These are phyloP conservation scores for Puccinia horiana DNA, from an alignment of 1,284 basidiomycete genomes.

Conservation along the genomic window DNA sequence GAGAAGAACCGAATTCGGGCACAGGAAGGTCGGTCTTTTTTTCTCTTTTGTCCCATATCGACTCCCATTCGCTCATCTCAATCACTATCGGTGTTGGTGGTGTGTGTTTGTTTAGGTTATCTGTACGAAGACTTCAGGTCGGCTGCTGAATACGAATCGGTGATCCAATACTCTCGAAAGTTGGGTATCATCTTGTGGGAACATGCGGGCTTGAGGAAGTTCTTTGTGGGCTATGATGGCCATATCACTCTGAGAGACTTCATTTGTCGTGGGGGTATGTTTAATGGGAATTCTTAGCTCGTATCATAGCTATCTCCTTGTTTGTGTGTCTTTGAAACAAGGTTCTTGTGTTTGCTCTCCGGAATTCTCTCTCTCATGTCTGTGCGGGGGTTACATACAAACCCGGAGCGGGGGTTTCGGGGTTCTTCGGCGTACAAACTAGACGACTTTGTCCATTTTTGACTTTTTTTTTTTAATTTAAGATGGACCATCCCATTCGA, in stretches of 20 bases:
- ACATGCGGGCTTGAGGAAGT: constrained; percentile 69
- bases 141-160: constrained; percentile 80
- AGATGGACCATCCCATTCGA: neutral
- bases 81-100: neutral
- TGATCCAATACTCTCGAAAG: constrained; percentile 79
- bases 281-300: constrained; percentile 30
- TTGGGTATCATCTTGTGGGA: constrained; percentile 76
- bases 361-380: no score
- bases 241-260: constrained; percentile 76
- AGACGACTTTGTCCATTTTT: no score
- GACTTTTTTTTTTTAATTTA: no score
- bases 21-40: constrained; percentile 69
- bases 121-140: constrained; percentile 85
- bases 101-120: constrained; percentile 65
- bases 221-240: constrained; percentile 79
- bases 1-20: constrained; percentile 89
- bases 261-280: constrained; percentile 60
- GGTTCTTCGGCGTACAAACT: neutral
- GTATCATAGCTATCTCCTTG: neutral
- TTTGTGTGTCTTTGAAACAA: neutral
- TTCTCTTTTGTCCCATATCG: neutral
- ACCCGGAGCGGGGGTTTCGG: no score
- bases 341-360: no score
- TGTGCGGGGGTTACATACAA: no score
- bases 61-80: neutral